phyloP scores from a whole-genome alignment of 2,329 filamentous ascomycete genomes.

The Colletotrichum orbiculare region DNA sequence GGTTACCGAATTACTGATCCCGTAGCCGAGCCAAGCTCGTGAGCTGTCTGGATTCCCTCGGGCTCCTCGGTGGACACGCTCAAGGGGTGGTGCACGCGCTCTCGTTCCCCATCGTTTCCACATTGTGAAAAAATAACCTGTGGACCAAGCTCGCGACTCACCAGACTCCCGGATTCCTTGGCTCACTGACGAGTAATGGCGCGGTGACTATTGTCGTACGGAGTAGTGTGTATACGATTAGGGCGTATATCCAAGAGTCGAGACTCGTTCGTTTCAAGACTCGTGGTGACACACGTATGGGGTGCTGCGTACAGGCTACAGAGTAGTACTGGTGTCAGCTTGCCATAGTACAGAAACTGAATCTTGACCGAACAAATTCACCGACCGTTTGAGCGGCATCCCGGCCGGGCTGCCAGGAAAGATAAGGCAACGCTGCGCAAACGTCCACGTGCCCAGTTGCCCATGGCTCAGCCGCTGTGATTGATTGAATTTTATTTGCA shows the following conservation, averaged over 20 bases:
- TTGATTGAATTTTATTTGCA: neutral
- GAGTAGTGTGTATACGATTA: too few species aligned
- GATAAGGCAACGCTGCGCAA: too few species aligned
- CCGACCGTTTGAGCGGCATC: slow-evolving; percentile 14
- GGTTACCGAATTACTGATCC: slow-evolving; percentile 1
- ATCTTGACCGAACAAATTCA: slow-evolving; percentile 3
- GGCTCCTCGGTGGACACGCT: neutral
- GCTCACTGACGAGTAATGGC: neutral
- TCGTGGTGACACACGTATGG: too few species aligned
- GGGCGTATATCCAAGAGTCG: too few species aligned
- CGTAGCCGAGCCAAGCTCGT: slow-evolving; percentile 6
- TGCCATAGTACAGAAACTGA: neutral
- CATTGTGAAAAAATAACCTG: slow-evolving; percentile 24
- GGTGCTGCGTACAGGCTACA: too few species aligned
- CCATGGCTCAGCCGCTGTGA: neutral
- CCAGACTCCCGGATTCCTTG: slow-evolving; percentile 1
- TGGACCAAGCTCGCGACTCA: slow-evolving; percentile 26
- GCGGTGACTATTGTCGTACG: neutral
- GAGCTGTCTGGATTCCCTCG: neutral
- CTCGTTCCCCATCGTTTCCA: slow-evolving; percentile 23
- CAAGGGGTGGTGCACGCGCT: slow-evolving; percentile 2
- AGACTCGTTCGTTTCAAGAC: too few species aligned
- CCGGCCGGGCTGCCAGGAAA: neutral
- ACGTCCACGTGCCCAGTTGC: slow-evolving; percentile 12
- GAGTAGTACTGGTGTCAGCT: neutral